phyloP scores from a whole-genome alignment of 2,329 filamentous ascomycete species.

The Alternaria ventricosa region DNA sequence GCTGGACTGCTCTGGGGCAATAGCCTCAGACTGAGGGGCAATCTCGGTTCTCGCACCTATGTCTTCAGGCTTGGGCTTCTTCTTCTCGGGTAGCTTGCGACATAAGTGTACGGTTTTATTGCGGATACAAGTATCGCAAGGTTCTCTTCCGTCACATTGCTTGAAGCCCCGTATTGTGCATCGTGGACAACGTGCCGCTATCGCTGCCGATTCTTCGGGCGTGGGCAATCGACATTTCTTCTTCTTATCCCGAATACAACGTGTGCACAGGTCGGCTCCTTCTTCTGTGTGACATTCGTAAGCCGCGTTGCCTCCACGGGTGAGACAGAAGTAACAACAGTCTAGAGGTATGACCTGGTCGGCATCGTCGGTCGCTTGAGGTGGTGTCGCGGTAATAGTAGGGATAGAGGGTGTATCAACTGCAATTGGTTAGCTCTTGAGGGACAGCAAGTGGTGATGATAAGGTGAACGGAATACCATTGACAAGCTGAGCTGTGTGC shows the following conservation, averaged over 20 bases:
- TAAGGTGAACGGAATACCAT: slow-evolving; percentile 1
- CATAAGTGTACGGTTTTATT: slow-evolving; percentile 8
- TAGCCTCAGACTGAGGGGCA: neutral
- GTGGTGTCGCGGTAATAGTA: neutral
- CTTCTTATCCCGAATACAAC: slow-evolving; percentile 13
- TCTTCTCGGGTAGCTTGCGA: neutral
- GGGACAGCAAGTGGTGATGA: neutral
- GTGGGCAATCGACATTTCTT: slow-evolving; percentile 16
- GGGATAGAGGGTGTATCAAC: neutral
- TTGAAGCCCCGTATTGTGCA: slow-evolving; percentile 23
- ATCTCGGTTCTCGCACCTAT: neutral
- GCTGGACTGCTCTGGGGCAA: neutral
- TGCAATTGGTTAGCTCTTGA: neutral
- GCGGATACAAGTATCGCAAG: slow-evolving; percentile 16
- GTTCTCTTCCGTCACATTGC: slow-evolving; percentile 8
- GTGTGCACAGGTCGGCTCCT: slow-evolving; percentile 9
- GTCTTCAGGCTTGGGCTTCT: neutral
- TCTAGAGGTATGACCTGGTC: neutral
- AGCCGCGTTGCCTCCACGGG: slow-evolving; percentile 22
- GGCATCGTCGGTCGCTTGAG: neutral
- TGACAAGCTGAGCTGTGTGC: neutral
- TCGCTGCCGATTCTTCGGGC: slow-evolving; percentile 9
- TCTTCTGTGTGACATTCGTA: slow-evolving; percentile 18
- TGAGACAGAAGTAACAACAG: slow-evolving; percentile 21
- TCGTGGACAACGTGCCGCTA: slow-evolving; percentile 20